Evolutionary conservation across 345 rosid species (phyloP).

Genomic region (Erodium maritimum): DNA sequence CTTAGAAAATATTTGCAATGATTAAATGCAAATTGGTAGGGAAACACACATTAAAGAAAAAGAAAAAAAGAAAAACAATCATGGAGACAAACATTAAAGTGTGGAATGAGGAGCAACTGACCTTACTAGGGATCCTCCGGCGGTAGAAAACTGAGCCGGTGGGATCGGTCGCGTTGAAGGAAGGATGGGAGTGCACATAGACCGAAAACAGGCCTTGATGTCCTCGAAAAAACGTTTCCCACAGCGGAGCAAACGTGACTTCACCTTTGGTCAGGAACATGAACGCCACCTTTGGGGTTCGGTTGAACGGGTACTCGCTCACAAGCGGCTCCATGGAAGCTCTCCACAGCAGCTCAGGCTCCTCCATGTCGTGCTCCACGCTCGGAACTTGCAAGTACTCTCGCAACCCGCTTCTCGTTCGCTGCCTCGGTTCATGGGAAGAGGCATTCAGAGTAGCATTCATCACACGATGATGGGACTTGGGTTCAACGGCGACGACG

Average conservation of each 20-base stretch:
- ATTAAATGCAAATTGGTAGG: too few species aligned
- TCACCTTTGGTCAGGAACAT: conserved; percentile 72
- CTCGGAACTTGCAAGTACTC: conserved; percentile 22
- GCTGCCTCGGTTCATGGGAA: not conserved
- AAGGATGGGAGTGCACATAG: conserved; percentile 62
- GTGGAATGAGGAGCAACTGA: conserved; percentile 11
- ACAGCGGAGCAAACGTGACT: conserved; percentile 57
- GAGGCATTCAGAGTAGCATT: not conserved
- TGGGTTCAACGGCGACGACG: not conserved
- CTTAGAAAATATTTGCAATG: too few species aligned
- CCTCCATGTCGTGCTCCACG: conserved; percentile 49
- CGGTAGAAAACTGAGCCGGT: conserved; percentile 41
- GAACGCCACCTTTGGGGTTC: conserved; percentile 63
- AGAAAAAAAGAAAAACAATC: not conserved
- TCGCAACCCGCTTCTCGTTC: not conserved
- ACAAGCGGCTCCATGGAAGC: conserved; percentile 41
- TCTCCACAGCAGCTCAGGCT: conserved; percentile 40
- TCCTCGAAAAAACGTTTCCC: conserved; percentile 79
- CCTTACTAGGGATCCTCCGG: conserved; percentile 56
- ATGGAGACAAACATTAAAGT: not conserved
- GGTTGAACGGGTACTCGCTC: conserved; percentile 21
- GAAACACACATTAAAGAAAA: too few species aligned
- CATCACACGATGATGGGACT: conserved; percentile 5
- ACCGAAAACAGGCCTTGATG: conserved; percentile 48
- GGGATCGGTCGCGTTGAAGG: conserved; percentile 24